phyloP scores from a whole-genome alignment of 2,329 filamentous ascomycete genomes.

The Calonectria multiphialidica region DNA sequence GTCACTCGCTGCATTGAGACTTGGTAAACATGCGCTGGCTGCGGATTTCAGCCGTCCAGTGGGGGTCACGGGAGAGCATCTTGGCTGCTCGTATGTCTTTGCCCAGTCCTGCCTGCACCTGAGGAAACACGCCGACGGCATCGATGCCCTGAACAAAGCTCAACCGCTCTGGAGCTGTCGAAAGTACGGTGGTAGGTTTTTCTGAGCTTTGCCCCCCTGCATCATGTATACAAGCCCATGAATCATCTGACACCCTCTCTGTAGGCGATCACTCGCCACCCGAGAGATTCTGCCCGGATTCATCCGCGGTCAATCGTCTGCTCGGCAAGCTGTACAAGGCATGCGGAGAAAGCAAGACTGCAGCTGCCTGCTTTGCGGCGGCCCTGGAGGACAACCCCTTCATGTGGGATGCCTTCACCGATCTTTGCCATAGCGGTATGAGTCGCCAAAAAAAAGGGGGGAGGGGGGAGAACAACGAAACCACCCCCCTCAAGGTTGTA shows the following conservation, averaged over 20 bases:
- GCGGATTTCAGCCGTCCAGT: slow-evolving; percentile 17
- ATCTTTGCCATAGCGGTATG: slow-evolving; percentile 34
- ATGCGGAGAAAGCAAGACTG: slow-evolving; percentile 29
- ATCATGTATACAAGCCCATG: neutral
- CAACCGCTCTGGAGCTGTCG: slow-evolving; percentile 16
- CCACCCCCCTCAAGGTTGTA: neutral
- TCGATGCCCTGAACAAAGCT: slow-evolving; percentile 27
- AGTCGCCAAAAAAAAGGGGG: neutral
- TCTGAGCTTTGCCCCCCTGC: neutral
- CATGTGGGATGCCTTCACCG: slow-evolving; percentile 38
- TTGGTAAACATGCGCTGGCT: slow-evolving; percentile 20
- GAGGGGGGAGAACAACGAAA: too few species aligned
- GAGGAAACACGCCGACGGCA: slow-evolving; percentile 29
- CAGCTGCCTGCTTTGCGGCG: slow-evolving; percentile 23
- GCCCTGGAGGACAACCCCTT: slow-evolving; percentile 34
- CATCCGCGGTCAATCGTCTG: slow-evolving; percentile 26
- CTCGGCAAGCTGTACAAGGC: slow-evolving; percentile 33
- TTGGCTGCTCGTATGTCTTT: slow-evolving; percentile 33
- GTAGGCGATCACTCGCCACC: slow-evolving; percentile 7
- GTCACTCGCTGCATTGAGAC: slow-evolving; percentile 32
- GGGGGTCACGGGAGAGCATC: slow-evolving; percentile 22
- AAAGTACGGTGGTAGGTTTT: slow-evolving; percentile 16
- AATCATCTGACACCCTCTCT: slow-evolving; percentile 5
- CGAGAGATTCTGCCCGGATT: slow-evolving; percentile 30
- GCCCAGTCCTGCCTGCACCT: slow-evolving; percentile 28